A percentile compares a stretch with the other conserved stretches of the same genome.
These are phyloP conservation scores for Filobasidium uniguttulatum DNA, from an alignment of 1,284 basidiomycete genomes.

Conservation along the genomic window DNA sequence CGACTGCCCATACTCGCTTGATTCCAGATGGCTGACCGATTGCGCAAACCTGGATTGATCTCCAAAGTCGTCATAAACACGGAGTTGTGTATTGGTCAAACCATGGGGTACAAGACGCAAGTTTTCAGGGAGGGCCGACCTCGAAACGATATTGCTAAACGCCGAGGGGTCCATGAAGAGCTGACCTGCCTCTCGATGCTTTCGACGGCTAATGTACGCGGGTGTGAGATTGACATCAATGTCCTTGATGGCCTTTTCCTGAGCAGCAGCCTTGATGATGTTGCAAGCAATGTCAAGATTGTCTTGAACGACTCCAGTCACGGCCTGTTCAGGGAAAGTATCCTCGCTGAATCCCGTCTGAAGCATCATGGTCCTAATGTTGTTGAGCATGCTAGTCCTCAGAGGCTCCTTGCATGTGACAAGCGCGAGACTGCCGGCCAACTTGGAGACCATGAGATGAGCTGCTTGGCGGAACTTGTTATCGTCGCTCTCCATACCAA, in stretches of 20 bases:
- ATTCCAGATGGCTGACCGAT: constrained; percentile 49
- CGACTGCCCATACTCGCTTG: constrained; percentile 54
- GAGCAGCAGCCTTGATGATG: constrained; percentile 93
- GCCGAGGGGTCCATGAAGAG: constrained; percentile 74
- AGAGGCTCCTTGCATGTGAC: constrained; percentile 98
- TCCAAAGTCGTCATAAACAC: constrained; percentile 94
- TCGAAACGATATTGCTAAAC: constrained; percentile 57
- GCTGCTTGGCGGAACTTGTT: constrained; percentile 81
- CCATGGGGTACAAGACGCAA: constrained; percentile 74
- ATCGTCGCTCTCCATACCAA: constrained; percentile 85
- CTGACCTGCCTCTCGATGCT: constrained; percentile 63
- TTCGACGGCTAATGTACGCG: constrained; percentile 70
- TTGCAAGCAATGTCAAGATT: constrained; percentile 89
- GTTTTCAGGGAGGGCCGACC: constrained; percentile 70
- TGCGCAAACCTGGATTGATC: constrained; percentile 28
- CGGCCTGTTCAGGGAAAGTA: constrained; percentile 42
- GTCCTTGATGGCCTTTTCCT: constrained; percentile 90
- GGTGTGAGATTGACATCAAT: constrained; percentile 78
- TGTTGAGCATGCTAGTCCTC: constrained; percentile 79
- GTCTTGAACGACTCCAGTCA: constrained; percentile 73
- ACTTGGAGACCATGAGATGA: constrained; percentile 91
- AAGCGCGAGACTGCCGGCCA: constrained; percentile 88
- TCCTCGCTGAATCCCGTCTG: constrained; percentile 78
- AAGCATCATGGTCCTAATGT: constrained; percentile 63
- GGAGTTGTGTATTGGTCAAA: constrained; percentile 64